Evolutionary conservation across 108 stramenopile genomes (phyloP).

Genomic region (Nitzschia inconspicua): DNA sequence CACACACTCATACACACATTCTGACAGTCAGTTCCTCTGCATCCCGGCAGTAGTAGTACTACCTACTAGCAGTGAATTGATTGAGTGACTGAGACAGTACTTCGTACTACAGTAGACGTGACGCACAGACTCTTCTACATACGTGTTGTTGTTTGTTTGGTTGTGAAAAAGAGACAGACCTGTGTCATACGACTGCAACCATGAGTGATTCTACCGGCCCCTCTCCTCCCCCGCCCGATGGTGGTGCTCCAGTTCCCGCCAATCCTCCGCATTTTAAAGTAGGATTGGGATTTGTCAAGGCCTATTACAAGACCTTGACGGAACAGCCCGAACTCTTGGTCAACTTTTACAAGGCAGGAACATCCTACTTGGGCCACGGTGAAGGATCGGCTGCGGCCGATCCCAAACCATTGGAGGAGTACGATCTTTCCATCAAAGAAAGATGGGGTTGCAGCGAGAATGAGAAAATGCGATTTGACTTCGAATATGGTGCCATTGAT

Average conservation of each 20-base stretch:
- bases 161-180: no score
- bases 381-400: conserved; percentile 46
- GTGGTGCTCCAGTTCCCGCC: conserved; percentile 10
- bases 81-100: neutral
- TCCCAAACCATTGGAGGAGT: conserved; percentile 26
- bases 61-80: neutral
- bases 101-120: neutral
- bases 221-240: neutral
- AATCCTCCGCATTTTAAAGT: conserved; percentile 56
- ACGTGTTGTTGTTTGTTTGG: neutral
- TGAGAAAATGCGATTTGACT: conserved; percentile 27
- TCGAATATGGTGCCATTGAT: conserved; percentile 78
- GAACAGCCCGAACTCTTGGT: conserved; percentile 50
- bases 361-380: conserved; percentile 43
- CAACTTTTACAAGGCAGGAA: conserved; percentile 47
- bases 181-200: neutral
- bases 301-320: conserved; percentile 72
- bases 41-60: neutral
- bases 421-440: conserved; percentile 3
- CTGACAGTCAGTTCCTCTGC: neutral
- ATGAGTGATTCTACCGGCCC: conserved; percentile 10
- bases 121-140: neutral
- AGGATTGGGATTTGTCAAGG: conserved; percentile 72
- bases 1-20: neutral
- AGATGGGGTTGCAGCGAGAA: conserved; percentile 18